phyloP scores from a whole-genome alignment of 805 yeast species.

The Saccharomycopsis microspora region DNA sequence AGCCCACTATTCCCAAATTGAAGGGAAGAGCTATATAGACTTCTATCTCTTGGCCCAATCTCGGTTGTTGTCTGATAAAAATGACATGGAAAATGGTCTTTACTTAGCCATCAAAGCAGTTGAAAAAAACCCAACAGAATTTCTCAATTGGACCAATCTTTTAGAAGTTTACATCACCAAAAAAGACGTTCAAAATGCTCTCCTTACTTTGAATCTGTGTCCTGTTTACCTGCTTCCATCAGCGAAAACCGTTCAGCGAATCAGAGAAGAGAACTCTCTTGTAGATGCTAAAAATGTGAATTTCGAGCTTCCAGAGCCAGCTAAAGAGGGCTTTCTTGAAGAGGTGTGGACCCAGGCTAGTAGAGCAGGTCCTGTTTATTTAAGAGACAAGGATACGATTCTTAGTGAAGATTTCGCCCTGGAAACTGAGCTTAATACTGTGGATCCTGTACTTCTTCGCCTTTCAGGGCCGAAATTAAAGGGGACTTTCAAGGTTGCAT shows the following conservation, averaged over 20 bases:
- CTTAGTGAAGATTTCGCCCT: conserved; percentile 15
- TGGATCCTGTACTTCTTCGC: conserved; percentile 36
- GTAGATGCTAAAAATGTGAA: conserved; percentile 4
- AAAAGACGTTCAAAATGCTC: conserved; percentile 47
- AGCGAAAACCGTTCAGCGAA: conserved; percentile 29
- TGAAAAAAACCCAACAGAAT: conserved; percentile 64
- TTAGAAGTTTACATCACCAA: conserved; percentile 47
- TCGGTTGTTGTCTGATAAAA: conserved; percentile 45
- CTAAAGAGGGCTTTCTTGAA: conserved; percentile 12
- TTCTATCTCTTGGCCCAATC: conserved; percentile 35
- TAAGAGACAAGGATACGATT: conserved; percentile 13
- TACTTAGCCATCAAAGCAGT: conserved; percentile 50
- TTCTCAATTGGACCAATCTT: conserved; percentile 58
- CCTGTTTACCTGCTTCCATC: conserved; percentile 41
- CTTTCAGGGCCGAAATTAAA: conserved; percentile 40
- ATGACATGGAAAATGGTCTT: conserved; percentile 43
- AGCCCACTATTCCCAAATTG: conserved; percentile 1
- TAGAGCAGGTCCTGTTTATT: conserved; percentile 15
- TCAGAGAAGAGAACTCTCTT: conserved; percentile 13
- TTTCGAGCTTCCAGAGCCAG: conserved; percentile 15
- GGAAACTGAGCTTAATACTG: conserved; percentile 27
- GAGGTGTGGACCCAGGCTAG: conserved; percentile 14
- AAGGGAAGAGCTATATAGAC: conserved; percentile 14
- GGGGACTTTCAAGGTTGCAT: conserved; percentile 48
- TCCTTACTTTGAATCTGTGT: conserved; percentile 59